Conservation (phyloP, 2,329 filamentous ascomycete genomes). For the Beauveria sp. region DNA sequence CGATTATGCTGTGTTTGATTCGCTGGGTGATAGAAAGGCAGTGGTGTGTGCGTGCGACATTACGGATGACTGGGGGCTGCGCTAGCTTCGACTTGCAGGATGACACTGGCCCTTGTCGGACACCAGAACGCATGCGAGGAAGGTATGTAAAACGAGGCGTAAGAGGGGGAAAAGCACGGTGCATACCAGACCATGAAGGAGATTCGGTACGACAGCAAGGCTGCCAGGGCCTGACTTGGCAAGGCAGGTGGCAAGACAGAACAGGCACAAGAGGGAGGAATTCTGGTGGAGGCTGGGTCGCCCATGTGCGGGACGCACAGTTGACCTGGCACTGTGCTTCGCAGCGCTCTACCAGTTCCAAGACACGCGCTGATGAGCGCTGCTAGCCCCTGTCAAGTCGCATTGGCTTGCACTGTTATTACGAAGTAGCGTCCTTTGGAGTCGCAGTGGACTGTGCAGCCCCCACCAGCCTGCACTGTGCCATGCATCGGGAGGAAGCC, state of each 20-base stretch:
- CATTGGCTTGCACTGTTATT: neutral
- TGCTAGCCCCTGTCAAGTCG: neutral
- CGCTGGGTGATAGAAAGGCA: neutral
- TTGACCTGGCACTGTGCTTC: conserved; percentile 2
- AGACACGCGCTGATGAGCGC: neutral
- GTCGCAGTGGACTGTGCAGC: neutral
- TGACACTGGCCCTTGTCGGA: no score
- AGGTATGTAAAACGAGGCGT: no score
- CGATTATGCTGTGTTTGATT: conserved; percentile 4
- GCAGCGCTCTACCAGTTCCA: neutral
- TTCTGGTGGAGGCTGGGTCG: neutral
- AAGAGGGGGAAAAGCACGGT: no score
- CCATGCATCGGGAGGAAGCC: neutral
- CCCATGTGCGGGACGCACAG: neutral
- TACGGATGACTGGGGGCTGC: neutral
- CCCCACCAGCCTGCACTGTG: neutral
- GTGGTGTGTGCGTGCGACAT: neutral
- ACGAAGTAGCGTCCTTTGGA: neutral
- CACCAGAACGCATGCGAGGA: no score
- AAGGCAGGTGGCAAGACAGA: neutral
- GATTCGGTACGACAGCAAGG: neutral
- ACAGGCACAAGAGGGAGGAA: neutral
- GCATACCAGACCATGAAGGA: no score
- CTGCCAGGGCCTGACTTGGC: neutral
- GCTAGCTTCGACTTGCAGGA: neutral